phyloP scores from a whole-genome alignment of 2,329 filamentous ascomycete species.

The Xylariaceae sp. region DNA sequence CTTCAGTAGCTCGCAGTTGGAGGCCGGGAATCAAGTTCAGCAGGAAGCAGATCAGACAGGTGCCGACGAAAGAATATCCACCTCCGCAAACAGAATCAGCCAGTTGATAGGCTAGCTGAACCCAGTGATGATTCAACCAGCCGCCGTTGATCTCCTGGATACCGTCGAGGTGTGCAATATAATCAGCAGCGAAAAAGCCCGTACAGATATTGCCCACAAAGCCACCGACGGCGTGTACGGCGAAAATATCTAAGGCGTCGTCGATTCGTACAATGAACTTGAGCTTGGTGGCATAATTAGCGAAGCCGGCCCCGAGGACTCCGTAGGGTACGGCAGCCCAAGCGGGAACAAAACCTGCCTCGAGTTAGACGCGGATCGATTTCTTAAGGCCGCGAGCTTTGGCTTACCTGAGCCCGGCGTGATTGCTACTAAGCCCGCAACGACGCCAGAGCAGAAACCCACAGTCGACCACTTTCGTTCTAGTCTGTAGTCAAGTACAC shows the following conservation, averaged over 20 bases:
- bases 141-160: conserved; percentile 69
- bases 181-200: conserved; percentile 81
- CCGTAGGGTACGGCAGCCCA: conserved; percentile 85
- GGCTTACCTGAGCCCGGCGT: conserved; percentile 76
- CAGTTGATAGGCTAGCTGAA: conserved; percentile 81
- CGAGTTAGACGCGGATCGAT: conserved; percentile 8
- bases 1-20: conserved; percentile 71
- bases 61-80: conserved; percentile 76
- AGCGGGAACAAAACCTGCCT: conserved; percentile 69
- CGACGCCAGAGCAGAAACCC: conserved; percentile 88
- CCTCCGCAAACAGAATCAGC: conserved; percentile 79
- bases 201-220: conserved; percentile 79
- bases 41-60: conserved; percentile 76
- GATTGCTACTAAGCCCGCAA: conserved; percentile 84
- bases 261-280: conserved; percentile 83
- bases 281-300: conserved; percentile 90
- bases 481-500: conserved; percentile 82
- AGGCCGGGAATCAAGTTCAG: conserved; percentile 79
- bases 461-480: conserved; percentile 93
- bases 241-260: conserved; percentile 87
- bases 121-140: conserved; percentile 82
- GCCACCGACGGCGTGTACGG: conserved; percentile 78
- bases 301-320: conserved; percentile 72
- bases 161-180: conserved; percentile 81
- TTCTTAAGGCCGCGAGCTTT: not conserved